Percentiles rank a stretch among this genome's conserved stretches.
Evolutionary conservation across 1,284 basidiomycete genomes (phyloP).

Genomic region (Apiotrichum mycotoxinovorans): DNA sequence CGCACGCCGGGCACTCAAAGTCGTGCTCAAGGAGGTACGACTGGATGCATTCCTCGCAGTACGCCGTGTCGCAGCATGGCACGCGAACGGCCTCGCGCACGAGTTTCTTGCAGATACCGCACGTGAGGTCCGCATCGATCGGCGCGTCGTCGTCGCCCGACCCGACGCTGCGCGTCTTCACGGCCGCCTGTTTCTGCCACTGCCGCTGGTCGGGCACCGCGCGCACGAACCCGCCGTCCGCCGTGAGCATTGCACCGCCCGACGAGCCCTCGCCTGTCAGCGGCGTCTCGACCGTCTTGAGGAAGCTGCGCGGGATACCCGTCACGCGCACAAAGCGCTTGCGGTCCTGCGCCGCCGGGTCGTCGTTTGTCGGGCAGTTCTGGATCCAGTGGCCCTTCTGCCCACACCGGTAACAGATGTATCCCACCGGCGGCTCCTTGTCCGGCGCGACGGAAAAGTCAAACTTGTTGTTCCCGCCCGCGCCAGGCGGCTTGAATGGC

Average conservation of each 20-base stretch:
- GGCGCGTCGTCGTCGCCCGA: constrained; percentile 68
- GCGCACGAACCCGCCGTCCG: constrained; percentile 92
- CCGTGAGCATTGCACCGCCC: constrained; percentile 91
- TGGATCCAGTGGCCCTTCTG: constrained; percentile 99
- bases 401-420: constrained; percentile 98
- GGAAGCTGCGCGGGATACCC: constrained; percentile 93
- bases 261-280: constrained; percentile 62
- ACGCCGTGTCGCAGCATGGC: constrained; percentile 83
- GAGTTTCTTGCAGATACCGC: constrained; percentile 83
- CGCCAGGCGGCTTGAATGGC: constrained; percentile 34
- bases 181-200: constrained; percentile 82
- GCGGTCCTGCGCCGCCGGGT: constrained; percentile 87
- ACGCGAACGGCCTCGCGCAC: constrained; percentile 85
- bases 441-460: constrained; percentile 53
- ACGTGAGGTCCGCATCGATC: constrained; percentile 69
- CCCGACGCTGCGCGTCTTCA: constrained; percentile 71
- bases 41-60: constrained; percentile 93
- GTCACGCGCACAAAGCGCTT: constrained; percentile 97
- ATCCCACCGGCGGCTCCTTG: constrained; percentile 67
- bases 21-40: constrained; percentile 85
- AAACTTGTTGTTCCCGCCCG: constrained; percentile 47
- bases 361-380: constrained; percentile 95
- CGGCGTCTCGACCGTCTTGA: constrained; percentile 91
- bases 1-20: constrained; percentile 84
- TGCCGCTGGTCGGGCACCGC: constrained; percentile 87